Evolutionary conservation across 2,329 filamentous ascomycete species (phyloP).

Genomic region (Trichoderma arundinaceum): DNA sequence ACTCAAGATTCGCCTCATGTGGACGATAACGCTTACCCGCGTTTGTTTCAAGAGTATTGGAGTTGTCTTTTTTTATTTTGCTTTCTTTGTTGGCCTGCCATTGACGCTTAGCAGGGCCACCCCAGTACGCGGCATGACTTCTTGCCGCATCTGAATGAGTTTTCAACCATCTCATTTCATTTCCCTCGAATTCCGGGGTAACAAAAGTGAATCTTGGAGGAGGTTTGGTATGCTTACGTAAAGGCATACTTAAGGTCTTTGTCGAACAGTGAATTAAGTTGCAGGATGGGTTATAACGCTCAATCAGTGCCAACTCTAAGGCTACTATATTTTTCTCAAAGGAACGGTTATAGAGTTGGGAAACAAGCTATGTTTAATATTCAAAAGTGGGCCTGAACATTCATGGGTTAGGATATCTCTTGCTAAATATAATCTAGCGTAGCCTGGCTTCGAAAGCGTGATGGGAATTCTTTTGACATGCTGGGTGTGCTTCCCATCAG

Average conservation of each 20-base stretch:
- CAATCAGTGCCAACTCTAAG: neutral
- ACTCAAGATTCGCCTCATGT: neutral
- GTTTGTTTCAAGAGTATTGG: neutral
- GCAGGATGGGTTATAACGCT: neutral
- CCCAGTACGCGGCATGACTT: conserved; percentile 16
- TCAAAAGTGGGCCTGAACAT: neutral
- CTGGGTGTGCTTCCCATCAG: neutral
- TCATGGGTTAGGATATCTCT: neutral
- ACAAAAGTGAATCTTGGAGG: conserved; percentile 15
- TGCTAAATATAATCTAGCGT: neutral
- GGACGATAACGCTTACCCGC: neutral
- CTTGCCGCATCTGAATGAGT: conserved; percentile 20
- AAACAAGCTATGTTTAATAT: conserved; percentile 1
- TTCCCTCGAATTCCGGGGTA: conserved; percentile 12
- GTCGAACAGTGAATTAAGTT: neutral
- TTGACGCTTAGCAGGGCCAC: conserved; percentile 17
- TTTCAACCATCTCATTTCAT: conserved; percentile 20
- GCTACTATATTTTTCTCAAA: neutral
- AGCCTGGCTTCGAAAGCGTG: neutral
- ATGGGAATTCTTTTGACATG: neutral
- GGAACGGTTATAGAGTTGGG: neutral
- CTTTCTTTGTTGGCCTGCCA: conserved; percentile 11
- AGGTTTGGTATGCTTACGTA: conserved; percentile 15
- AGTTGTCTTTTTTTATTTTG: neutral
- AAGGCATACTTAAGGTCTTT: neutral